Evolutionary conservation across 805 yeast species (phyloP).

Genomic region (Kregervanrija pseudodelftensis): DNA sequence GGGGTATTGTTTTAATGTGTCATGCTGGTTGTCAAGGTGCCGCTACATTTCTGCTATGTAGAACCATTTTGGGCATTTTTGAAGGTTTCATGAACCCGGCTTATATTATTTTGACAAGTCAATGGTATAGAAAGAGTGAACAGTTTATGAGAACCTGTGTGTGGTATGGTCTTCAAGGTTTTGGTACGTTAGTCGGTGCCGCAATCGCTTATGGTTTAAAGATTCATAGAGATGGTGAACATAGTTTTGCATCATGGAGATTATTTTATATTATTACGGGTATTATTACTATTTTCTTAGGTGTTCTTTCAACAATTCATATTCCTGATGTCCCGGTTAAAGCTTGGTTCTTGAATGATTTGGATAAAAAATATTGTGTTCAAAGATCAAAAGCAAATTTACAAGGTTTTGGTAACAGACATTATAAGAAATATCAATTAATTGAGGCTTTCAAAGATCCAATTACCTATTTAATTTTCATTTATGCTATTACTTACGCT

Average conservation of each 20-base stretch:
- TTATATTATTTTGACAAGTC: slow-evolving; percentile 11
- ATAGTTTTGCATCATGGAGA: slow-evolving; percentile 46
- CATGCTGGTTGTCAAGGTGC: slow-evolving; percentile 38
- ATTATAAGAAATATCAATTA: slow-evolving; percentile 45
- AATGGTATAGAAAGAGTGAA: slow-evolving; percentile 21
- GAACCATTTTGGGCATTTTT: slow-evolving; percentile 41
- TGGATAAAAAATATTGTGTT: slow-evolving; percentile 29
- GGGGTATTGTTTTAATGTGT: slow-evolving; percentile 55
- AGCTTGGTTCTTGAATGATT: slow-evolving; percentile 27
- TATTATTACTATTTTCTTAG: slow-evolving; percentile 44
- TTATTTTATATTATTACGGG: slow-evolving; percentile 54
- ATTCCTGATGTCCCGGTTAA: slow-evolving; percentile 26
- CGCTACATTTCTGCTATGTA: slow-evolving; percentile 35
- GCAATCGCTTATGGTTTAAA: slow-evolving; percentile 10
- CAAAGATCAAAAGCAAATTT: slow-evolving; percentile 26
- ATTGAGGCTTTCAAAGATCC: slow-evolving; percentile 46
- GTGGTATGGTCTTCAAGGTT: slow-evolving; percentile 28
- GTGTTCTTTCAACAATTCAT: slow-evolving; percentile 31
- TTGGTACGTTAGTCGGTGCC: slow-evolving; percentile 28
- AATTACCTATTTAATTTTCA: slow-evolving; percentile 43
- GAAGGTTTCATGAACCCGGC: slow-evolving; percentile 22
- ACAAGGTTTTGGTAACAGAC: slow-evolving; percentile 25
- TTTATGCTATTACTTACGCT: slow-evolving; percentile 35
- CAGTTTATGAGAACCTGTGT: slow-evolving; percentile 17
- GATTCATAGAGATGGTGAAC: slow-evolving; percentile 13